Evolutionary conservation across 1,284 basidiomycete species (phyloP), one percentile per base, ranked within the genome.

Genomic region (Pisolithus thermaeus): DNA sequence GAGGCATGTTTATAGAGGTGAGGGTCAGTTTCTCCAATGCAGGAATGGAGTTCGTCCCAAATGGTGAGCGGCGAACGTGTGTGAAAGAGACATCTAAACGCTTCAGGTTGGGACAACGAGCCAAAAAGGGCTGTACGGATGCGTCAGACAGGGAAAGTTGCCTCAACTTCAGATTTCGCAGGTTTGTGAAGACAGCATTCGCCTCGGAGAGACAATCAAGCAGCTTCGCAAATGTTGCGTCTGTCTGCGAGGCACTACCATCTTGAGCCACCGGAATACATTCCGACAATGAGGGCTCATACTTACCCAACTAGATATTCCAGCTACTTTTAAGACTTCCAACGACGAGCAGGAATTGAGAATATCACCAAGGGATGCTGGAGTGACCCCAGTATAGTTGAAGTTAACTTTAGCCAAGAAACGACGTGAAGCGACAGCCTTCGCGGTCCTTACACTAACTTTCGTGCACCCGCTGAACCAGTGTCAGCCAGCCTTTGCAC

Each of bases 11-110:
- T 0, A 81, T 85, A 0, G 83, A 83, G 1, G 81, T 84, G 20
- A 87, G 62, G 0, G 76, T 77, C 11, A 87, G 66, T 59, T 87
- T 87, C 56, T 80, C 76, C 25, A 85, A 60, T 5, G 62, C 54
- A 3, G 64, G 61, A 2, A 62, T 28, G 3, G 50, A 46, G 5
- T 36, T 22, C 30, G 49, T 54, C 11, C 55, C 35, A 20, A 47
- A 64, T 39, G 54, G 59, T 45, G 40, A 62, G 54, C 39, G 71
- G 64, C 72, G 75, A 30, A 84, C 59, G n/a, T 63, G 62, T 1
- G 84, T 87, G 65, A 85, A 87, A 0, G 84, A 84, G 8, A 83
- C 56, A 56, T 87, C 84, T 7, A 87, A 66, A 12, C 76, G 76
- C 36, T 65, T 67, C 22, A 87, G 56, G 47, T 74, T 72, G 1